These are phyloP conservation scores for Verticillium tricorpus DNA, from an alignment of 2,329 filamentous ascomycete species.

Conservation along the genomic window DNA sequence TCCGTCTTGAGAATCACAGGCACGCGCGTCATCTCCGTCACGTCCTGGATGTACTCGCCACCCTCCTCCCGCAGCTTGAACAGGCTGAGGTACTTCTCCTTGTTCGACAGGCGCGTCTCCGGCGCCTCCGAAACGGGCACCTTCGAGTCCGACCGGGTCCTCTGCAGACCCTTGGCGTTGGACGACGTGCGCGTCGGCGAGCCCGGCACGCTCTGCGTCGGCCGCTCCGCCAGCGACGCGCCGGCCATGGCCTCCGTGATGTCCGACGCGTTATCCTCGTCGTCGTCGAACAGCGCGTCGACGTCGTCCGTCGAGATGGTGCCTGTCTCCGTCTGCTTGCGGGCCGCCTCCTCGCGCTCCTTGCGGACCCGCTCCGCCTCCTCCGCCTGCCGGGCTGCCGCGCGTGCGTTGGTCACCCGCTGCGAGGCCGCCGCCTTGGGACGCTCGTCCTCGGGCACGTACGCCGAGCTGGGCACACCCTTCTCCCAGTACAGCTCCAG, in stretches of 20 bases:
- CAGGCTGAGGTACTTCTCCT: conserved; percentile 91
- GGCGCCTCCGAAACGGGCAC: conserved; percentile 69
- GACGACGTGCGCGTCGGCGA: conserved; percentile 77
- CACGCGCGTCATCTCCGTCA: conserved; percentile 94
- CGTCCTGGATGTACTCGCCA: conserved; percentile 96
- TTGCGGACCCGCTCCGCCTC: conserved; percentile 75
- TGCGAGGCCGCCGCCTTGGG: conserved; percentile 76
- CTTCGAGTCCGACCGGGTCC: conserved; percentile 92
- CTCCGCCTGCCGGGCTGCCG: conserved; percentile 75
- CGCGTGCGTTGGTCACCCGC: conserved; percentile 69
- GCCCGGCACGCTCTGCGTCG: conserved; percentile 91
- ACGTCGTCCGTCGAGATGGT: conserved; percentile 91
- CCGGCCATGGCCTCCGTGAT: conserved; percentile 88
- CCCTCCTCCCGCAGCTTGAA: conserved; percentile 89
- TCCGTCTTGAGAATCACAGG: conserved; percentile 99
- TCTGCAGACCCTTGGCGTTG: conserved; percentile 66
- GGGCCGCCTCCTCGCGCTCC: conserved; percentile 85
- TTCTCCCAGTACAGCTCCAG: conserved; percentile 99
- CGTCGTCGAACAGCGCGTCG: conserved; percentile 93
- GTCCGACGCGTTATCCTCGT: conserved; percentile 83
- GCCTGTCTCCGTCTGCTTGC: conserved; percentile 90
- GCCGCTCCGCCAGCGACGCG: conserved; percentile 81
- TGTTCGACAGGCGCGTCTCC: conserved; percentile 79
- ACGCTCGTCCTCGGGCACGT: conserved; percentile 93
- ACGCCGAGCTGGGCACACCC: conserved; percentile 92